Evolutionary conservation across 352 stramenopile genomes (phyloP), one percentile per base, ranked within the genome.

Genomic region (Thalassiosira livingstoniorum): DNA sequence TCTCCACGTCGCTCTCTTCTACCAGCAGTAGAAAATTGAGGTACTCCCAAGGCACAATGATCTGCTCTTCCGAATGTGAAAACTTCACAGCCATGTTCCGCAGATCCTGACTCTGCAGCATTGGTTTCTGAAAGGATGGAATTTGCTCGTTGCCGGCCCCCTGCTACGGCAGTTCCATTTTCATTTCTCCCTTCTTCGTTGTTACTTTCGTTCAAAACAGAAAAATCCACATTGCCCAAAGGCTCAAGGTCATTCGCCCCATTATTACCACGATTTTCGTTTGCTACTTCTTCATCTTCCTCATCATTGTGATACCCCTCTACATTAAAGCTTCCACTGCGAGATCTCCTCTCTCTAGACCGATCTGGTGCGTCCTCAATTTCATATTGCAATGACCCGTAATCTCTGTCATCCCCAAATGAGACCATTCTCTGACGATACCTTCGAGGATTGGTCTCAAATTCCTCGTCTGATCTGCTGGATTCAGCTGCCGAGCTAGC

Each of bases 1-100:
- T 31, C 70, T 27, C 21, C 25, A 34, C 29, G n/a, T 15, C 51
- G 54, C 1, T 72, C 57, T 27, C 68, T 25, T 42, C 58, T 42
- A 23, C 78, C 61, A 53, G 37, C 23, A 47, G 58, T 72, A 7
- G 43, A 21, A 72, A 85, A 85, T 60, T 85, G 73, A 39, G 80
- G 63, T 27, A 92, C 86, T n/a, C 91, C 91, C 21, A 94, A 53
- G 10, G 89, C 91, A 62, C 68, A 87, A 43, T 92, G 83, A 76
- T 93, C 80, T 1, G 83, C 71, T 58, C 78, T 75, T 25, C 91
- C 91, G 78, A 95, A 95, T 0, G 89, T 94, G 3, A 93, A 62
- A 1, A 95, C 87, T 75, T 95, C 91, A 68, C 87, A 94, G 23
- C 76, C 91, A 63, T 92, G 85, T 13, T 83, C 68, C n/a, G 80